Evolutionary conservation across 805 yeast species (phyloP).

Genomic region (Teunomyces tritomae): DNA sequence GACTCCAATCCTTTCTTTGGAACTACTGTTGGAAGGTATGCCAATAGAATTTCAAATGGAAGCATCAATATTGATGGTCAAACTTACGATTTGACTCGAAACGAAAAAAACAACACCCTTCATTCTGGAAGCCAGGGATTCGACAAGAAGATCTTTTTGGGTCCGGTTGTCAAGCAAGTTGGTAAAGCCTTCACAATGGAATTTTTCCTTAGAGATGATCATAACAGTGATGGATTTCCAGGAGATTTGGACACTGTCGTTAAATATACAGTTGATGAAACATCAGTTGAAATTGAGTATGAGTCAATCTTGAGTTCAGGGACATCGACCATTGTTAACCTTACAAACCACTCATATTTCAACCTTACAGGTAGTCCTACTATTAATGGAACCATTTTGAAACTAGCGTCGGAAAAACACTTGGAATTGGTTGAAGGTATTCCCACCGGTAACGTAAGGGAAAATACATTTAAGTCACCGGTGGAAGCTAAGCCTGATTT

Average conservation of each 20-base stretch:
- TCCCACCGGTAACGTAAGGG: slow-evolving; percentile 48
- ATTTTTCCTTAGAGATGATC: slow-evolving; percentile 44
- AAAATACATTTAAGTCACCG: slow-evolving; percentile 19
- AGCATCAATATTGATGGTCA: slow-evolving; percentile 39
- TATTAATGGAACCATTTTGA: slow-evolving; percentile 31
- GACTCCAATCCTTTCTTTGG: slow-evolving; percentile 53
- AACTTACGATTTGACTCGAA: slow-evolving; percentile 39
- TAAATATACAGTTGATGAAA: slow-evolving; percentile 41
- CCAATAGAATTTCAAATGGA: slow-evolving; percentile 55
- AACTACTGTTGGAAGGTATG: slow-evolving; percentile 63
- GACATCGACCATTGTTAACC: slow-evolving; percentile 49
- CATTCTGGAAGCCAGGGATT: slow-evolving; percentile 58
- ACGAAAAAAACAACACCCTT: slow-evolving; percentile 41
- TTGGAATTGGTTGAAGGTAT: slow-evolving; percentile 42
- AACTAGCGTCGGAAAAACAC: slow-evolving; percentile 35
- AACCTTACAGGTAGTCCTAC: slow-evolving; percentile 36
- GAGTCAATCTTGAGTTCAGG: slow-evolving; percentile 33
- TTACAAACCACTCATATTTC: slow-evolving; percentile 66
- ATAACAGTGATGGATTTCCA: slow-evolving; percentile 58
- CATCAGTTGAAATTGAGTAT: slow-evolving; percentile 48
- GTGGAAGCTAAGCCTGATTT: slow-evolving; percentile 19
- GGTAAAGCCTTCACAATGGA: slow-evolving; percentile 30
- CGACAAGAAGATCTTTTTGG: slow-evolving; percentile 49
- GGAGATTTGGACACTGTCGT: slow-evolving; percentile 50
- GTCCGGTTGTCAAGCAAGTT: slow-evolving; percentile 46